Conservation (phyloP, 2,329 filamentous ascomycete species). For the Beauveria rudraprayagi region DNA sequence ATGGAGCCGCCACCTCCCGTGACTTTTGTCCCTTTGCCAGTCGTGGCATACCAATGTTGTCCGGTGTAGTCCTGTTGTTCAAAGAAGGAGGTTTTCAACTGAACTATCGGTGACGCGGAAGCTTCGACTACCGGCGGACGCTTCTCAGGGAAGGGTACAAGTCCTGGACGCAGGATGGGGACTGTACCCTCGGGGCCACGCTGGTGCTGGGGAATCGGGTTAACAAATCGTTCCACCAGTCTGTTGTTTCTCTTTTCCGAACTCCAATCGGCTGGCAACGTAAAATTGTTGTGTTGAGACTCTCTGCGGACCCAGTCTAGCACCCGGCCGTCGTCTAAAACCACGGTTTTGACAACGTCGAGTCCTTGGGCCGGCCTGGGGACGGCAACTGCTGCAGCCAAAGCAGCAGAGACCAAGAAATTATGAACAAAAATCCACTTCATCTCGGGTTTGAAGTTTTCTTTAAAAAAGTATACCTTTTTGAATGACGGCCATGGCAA, state of each 20-base stretch:
- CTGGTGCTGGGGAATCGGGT: neutral
- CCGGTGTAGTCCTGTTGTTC: constrained; percentile 11
- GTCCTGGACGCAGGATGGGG: constrained; percentile 14
- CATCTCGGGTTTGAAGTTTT: neutral
- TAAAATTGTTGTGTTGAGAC: constrained; percentile 12
- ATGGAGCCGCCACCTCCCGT: constrained; percentile 14
- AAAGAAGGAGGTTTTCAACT: neutral
- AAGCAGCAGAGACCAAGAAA: neutral
- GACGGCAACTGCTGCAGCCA: neutral
- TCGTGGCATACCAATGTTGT: constrained; percentile 16
- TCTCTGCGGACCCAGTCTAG: constrained; percentile 16
- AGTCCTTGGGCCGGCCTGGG: neutral
- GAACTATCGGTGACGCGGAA: neutral
- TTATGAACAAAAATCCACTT: neutral
- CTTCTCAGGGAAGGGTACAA: constrained; percentile 12
- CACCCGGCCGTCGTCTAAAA: constrained; percentile 12
- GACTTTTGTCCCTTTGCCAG: constrained; percentile 9
- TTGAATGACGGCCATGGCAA: too few relatives aligned
- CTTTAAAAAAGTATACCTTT: neutral
- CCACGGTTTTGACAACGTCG: constrained; percentile 13
- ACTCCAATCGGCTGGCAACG: neutral
- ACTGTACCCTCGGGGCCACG: constrained; percentile 15
- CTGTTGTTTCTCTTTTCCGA: neutral
- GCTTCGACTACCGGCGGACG: neutral
- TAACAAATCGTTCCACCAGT: neutral